phyloP scores from a whole-genome alignment of 768 basidiomycete genomes.

The Rickenella mellea region DNA sequence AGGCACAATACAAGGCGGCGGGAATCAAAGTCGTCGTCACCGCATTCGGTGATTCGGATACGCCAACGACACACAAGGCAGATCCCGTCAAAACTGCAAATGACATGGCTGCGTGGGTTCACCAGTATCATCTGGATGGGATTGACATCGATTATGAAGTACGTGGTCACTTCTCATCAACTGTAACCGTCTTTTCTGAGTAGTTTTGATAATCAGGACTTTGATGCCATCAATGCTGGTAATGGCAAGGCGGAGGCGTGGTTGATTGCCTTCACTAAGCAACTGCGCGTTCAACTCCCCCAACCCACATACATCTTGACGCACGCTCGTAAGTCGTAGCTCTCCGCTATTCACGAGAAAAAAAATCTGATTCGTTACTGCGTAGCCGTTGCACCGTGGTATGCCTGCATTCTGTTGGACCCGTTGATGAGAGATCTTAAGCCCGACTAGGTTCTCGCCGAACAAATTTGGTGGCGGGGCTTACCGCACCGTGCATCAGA shows the following conservation, averaged over 20 bases:
- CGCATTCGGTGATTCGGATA: constrained; percentile 3
- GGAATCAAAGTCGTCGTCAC: constrained; percentile 5
- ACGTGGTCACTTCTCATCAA: too few species aligned
- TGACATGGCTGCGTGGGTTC: constrained; percentile 36
- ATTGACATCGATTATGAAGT: constrained; percentile 48
- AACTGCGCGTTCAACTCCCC: constrained; percentile 24
- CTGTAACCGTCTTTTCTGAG: too few species aligned
- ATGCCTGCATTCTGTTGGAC: too few species aligned
- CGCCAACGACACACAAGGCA: too few species aligned
- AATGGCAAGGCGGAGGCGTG: constrained; percentile 20
- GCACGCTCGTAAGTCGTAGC: constrained; percentile 23
- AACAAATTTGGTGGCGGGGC: constrained; percentile 24
- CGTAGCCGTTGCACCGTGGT: constrained; percentile 36
- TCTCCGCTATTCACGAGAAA: neutral
- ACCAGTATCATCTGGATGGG: constrained; percentile 37
- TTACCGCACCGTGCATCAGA: constrained; percentile 27
- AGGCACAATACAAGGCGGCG: constrained; percentile 5
- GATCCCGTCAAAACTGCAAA: constrained; percentile 31
- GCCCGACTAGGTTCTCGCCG: neutral
- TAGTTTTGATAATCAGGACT: constrained; percentile 15
- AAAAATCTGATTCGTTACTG: neutral
- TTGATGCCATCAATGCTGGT: constrained; percentile 19
- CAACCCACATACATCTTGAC: constrained; percentile 22
- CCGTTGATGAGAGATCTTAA: too few species aligned
- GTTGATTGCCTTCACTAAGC: constrained; percentile 22